Conservation (phyloP, 305 asterid genomes). For the Solanum hybrid region DNA sequence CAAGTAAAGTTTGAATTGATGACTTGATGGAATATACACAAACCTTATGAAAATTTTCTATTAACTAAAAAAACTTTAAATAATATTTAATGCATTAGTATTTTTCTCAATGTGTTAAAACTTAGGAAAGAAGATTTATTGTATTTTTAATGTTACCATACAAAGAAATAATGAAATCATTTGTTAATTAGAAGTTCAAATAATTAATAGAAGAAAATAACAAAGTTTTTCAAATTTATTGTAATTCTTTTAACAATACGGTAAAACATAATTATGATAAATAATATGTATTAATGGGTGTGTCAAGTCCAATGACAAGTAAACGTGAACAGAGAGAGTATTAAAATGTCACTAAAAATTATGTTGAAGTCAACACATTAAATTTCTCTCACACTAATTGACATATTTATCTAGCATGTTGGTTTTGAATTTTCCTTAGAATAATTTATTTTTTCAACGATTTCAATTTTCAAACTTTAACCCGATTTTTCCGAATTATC, state of each 20-base stretch:
- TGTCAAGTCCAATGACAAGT: background rate
- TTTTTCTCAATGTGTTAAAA: background rate
- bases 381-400: background rate
- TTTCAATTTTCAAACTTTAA: background rate
- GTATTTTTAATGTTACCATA: background rate
- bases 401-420: background rate
- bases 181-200: background rate
- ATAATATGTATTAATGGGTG: background rate
- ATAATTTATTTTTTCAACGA: background rate
- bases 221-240: background rate
- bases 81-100: background rate
- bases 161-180: background rate
- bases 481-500: background rate
- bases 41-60: background rate
- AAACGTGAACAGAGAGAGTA: background rate
- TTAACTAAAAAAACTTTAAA: background rate
- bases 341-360: background rate
- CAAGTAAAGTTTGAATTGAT: background rate
- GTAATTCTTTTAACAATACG: background rate
- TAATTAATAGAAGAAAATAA: background rate
- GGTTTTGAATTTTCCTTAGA: background rate
- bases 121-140: background rate
- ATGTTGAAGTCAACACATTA: background rate
- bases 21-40: background rate
- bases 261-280: background rate